Base-by-base conservation (phyloP, 306 rosid species). In the Lathyrus aphaca region DNA sequence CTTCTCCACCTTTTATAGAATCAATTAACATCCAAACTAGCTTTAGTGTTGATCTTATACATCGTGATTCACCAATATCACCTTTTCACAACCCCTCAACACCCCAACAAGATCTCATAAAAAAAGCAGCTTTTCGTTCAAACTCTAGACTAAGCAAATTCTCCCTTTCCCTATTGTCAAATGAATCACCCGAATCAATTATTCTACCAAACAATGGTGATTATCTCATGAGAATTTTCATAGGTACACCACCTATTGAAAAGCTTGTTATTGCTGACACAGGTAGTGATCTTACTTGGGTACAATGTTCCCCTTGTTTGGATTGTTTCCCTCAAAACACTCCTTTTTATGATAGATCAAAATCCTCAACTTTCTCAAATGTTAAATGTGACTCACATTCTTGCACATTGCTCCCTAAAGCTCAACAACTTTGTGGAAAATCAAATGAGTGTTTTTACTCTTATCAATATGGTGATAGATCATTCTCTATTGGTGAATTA, bases 171-270 rank as follows among this genome's bases (percentile, higher is more conserved):
- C 23, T 21, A 2, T 42, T 14, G 14, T 46, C 14, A 8, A 32
- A 60, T 16, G 46, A 60, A 16, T 37, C 29, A 15, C 27, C 8
- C 0, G 66, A 59, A 60, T 60, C 66, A 3, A 35, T 37, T 15
- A 32, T 60, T 10, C 10, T 4, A 1, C 75, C 83, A 45, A 56
- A 62, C 1, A 1, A 2, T 2, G 79, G 63, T 1, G 44, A 29
- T n/a, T 80, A 64, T 42, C 83, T 80, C 0, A 74, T 80, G 65
- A 80, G 4, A 16, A 25, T 74, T 6, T 69, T 2, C 2, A 56
- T 80, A 2, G 83, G 83, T 0, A 80, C 80, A 8, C 83, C 83
- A 4, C 77, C 83, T 0, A 10, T 70, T 0, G 80, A 74, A n/a
- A 56, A 43, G 4, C 15, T 66, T 27, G 80, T 64, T 1, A 10